Conservation (phyloP, 2,329 filamentous ascomycete species). For the Dactylonectria estremocensis region DNA sequence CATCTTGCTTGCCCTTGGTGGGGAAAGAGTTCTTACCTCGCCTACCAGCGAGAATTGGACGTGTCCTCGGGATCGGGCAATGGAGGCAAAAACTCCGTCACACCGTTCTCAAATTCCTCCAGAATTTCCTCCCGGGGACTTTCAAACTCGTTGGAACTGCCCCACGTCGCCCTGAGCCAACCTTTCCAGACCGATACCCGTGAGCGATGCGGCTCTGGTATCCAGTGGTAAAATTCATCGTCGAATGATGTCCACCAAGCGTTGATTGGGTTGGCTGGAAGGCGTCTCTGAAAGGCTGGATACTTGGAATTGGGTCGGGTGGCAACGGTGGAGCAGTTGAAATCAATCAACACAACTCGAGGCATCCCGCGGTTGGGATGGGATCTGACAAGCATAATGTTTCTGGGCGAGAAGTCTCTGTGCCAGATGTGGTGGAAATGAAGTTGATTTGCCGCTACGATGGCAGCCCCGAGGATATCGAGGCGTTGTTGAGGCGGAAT, state of each 20-base stretch:
- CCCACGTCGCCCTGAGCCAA: neutral
- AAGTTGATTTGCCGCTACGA: slow-evolving; percentile 15
- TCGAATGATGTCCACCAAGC: too few relatives aligned
- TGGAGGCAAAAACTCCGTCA: neutral
- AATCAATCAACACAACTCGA: neutral
- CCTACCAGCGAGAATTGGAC: neutral
- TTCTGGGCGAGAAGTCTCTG: slow-evolving; percentile 17
- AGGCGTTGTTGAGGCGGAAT: slow-evolving; percentile 23
- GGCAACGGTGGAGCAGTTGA: neutral
- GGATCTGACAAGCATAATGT: neutral
- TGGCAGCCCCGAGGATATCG: slow-evolving; percentile 10
- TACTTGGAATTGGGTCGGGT: neutral
- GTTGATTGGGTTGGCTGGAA: neutral
- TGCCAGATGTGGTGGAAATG: slow-evolving; percentile 2
- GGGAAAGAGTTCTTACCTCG: neutral
- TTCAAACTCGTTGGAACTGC: neutral
- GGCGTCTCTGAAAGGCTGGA: neutral
- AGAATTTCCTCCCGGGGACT: neutral
- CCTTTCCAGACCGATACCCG: neutral
- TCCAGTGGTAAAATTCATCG: neutral
- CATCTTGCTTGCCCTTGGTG: neutral
- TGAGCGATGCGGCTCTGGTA: neutral
- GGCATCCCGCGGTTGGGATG: neutral
- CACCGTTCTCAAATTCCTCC: neutral
- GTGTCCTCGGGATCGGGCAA: neutral